phyloP scores from a whole-genome alignment of 306 rosid species.

The Vigna nakashimae region DNA sequence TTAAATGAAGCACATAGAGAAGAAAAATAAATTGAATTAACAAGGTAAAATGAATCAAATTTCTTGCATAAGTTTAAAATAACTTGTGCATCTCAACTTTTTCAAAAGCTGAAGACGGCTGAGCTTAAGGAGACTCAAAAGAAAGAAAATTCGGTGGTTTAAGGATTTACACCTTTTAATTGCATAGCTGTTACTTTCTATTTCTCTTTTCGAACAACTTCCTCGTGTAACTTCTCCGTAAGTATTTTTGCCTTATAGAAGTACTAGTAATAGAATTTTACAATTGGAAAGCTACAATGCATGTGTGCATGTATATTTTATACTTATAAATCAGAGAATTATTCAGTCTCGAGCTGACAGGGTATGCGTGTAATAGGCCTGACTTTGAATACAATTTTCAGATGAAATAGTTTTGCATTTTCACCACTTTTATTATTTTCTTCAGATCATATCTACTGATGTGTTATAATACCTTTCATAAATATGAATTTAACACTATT shows the following conservation, averaged over 20 bases:
- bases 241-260: not conserved
- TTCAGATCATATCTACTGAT: not conserved
- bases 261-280: not conserved
- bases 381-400: conserved; percentile 3
- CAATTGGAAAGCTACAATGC: not conserved
- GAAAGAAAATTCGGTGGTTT: not conserved
- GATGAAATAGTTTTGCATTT: conserved; percentile 30
- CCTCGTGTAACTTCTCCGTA: not conserved
- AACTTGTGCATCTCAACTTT: not conserved
- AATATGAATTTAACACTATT: conserved; percentile 6
- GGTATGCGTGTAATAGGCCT: conserved; percentile 16
- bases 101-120: not conserved
- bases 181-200: not conserved
- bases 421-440: conserved; percentile 27
- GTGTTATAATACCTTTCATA: conserved; percentile 15
- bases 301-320: not conserved
- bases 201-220: not conserved
- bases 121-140: not conserved
- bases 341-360: conserved; percentile 32
- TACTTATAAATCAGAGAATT: not conserved
- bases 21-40: not conserved
- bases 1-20: not conserved
- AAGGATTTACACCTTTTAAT: not conserved
- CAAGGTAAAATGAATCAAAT: not conserved
- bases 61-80: not conserved